Evolutionary conservation across 1,284 basidiomycete species (phyloP), one percentile per base, ranked within the genome.

Genomic region (Gyrodon tennesseensis): DNA sequence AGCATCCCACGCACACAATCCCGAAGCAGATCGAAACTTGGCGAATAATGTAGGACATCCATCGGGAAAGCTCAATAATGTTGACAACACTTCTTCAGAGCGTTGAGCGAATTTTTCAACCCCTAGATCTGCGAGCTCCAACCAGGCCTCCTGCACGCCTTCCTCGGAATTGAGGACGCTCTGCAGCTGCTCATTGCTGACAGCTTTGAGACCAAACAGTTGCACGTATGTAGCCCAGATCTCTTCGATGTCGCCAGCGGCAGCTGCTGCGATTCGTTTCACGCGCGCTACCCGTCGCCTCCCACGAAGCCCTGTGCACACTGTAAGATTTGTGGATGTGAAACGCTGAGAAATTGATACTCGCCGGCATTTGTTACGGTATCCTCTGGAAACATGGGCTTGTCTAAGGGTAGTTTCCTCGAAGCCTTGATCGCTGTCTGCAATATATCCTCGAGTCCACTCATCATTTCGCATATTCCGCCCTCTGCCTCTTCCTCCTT

Each of bases 201-300:
- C 52, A 31, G 34, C 2, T 18, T 51, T n/a, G 3, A 66, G 52
- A n/a, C 4, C 29, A 9, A 66, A 66, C 3, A 66, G 21, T 12
- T 66, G 64, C 1, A 62, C 29, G 8, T 66, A 66, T 0, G 56
- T 62, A 3, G 56, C 51, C 64, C 64, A 66, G 27, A 66, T 66
- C 34, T 66, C 46, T 16, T 66, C 59, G 3, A 66, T 41, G 21
- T 66, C 59, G 6, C 64, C 48, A 4, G 52, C 64, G 6, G 46
- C 46, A 15, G 46, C 46, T 15, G 25, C n/a, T 8, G 49, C 4
- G 4, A 66, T 62, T 3, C 46, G 1, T 57, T 55, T 66, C 4
- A 66, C 52, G 5, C 40, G 55, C 1, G 58, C 55, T 7, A 66
- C 19, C 0, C 40, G 58, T 21, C 23, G 34, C 34, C 3, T 66